A percentile compares a stretch with the other conserved stretches of the same genome.
These are phyloP conservation scores for Datisca glomerata DNA, from an alignment of 306 rosid species.

Conservation along the genomic window DNA sequence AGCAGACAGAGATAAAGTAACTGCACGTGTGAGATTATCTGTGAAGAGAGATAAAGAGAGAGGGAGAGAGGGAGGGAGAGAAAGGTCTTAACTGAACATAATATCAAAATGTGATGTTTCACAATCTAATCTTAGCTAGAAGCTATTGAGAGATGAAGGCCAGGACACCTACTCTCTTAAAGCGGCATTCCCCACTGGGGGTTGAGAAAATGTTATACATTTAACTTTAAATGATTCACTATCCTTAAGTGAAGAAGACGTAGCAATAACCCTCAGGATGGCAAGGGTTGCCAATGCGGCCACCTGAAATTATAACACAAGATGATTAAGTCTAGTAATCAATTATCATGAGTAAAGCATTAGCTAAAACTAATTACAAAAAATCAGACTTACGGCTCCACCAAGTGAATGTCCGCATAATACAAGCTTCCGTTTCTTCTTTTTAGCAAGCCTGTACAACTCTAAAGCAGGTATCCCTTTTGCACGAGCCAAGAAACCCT, in stretches of 20 bases:
- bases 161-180: conserved; percentile 71
- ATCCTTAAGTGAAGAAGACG: conserved; percentile 78
- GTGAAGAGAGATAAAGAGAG: too few relatives aligned
- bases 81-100: too few relatives aligned
- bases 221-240: conserved; percentile 56
- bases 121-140: background rate
- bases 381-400: conserved; percentile 74
- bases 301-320: conserved; percentile 42
- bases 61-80: too few relatives aligned
- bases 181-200: conserved; percentile 98
- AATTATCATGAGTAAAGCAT: conserved; percentile 4
- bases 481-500: conserved; percentile 99
- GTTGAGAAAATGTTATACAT: conserved; percentile 96
- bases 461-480: conserved; percentile 98
- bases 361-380: conserved; percentile 3
- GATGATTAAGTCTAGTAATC: background rate
- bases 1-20: background rate
- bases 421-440: conserved; percentile 87
- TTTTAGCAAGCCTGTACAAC: conserved; percentile 88
- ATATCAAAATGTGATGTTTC: background rate
- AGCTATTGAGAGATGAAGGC: background rate
- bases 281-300: conserved; percentile 97
- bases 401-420: conserved; percentile 98
- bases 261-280: conserved; percentile 91
- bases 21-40: conserved; percentile 6